These are phyloP conservation scores for Colletotrichum acutatum DNA, from an alignment of 2,329 filamentous ascomycete species.

Conservation along the genomic window DNA sequence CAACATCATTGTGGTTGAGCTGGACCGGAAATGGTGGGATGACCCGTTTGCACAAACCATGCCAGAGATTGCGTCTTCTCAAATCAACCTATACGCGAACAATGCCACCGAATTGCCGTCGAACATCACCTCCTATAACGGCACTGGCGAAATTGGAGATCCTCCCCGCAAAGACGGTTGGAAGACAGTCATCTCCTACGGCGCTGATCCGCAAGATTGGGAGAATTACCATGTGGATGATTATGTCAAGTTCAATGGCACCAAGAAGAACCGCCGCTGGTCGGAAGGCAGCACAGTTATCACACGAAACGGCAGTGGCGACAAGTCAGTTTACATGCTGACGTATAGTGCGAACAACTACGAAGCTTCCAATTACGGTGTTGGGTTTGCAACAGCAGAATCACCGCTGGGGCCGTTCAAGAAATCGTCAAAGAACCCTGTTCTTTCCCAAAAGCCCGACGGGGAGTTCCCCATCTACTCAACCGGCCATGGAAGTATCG, in stretches of 20 bases:
- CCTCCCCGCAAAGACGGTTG: slow-evolving; percentile 50
- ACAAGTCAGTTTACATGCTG: slow-evolving; percentile 44
- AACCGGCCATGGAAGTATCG: slow-evolving; percentile 48
- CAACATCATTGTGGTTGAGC: slow-evolving; percentile 49
- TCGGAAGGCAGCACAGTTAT: slow-evolving; percentile 49
- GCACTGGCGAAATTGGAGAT: slow-evolving; percentile 46
- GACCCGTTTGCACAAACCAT: slow-evolving; percentile 46
- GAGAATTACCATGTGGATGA: slow-evolving; percentile 50
- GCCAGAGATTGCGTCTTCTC: slow-evolving; percentile 45
- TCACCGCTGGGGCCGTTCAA: slow-evolving; percentile 47
- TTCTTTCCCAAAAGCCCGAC: slow-evolving; percentile 45
- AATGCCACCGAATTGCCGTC: slow-evolving; percentile 41
- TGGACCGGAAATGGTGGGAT: slow-evolving; percentile 49
- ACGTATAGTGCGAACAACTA: slow-evolving; percentile 48
- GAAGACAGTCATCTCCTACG: slow-evolving; percentile 50
- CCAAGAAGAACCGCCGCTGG: slow-evolving; percentile 49
- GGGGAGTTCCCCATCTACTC: slow-evolving; percentile 45
- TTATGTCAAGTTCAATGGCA: slow-evolving; percentile 46
- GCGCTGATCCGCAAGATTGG: slow-evolving; percentile 47
- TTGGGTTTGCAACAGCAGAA: slow-evolving; percentile 46
- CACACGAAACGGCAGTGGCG: slow-evolving; percentile 37
- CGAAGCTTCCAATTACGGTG: slow-evolving; percentile 50
- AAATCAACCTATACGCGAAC: slow-evolving; percentile 42
- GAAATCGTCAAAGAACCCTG: slow-evolving; percentile 45
- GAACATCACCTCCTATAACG: slow-evolving; percentile 48